Conservation (phyloP, 768 basidiomycete genomes). For the Termitomyces sp. region DNA sequence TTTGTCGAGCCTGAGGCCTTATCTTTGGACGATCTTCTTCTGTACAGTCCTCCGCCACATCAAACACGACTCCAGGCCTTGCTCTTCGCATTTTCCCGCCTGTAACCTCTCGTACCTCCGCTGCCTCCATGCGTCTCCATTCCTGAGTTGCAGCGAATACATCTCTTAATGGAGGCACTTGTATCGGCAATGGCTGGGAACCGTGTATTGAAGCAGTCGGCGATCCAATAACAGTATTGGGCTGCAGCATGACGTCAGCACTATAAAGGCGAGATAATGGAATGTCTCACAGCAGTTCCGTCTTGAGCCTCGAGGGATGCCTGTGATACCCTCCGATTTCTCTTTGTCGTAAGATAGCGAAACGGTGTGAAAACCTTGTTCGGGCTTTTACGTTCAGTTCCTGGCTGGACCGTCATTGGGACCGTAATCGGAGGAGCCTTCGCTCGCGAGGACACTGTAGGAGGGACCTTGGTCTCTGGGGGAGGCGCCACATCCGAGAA, state of each 20-base stretch:
- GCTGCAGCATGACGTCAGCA: constrained; percentile 26
- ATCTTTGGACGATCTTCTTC: constrained; percentile 29
- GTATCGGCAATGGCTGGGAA: constrained; percentile 32
- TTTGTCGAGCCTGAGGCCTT: constrained; percentile 8
- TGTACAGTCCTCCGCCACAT: constrained; percentile 47
- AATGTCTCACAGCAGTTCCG: constrained; percentile 63
- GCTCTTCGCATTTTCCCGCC: constrained; percentile 33
- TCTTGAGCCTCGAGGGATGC: constrained; percentile 75
- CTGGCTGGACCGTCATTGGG: constrained; percentile 24
- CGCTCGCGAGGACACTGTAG: constrained; percentile 9
- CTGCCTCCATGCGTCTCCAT: constrained; percentile 66
- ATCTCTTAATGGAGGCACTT: constrained; percentile 60
- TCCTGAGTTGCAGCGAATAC: constrained; percentile 56
- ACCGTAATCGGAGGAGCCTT: constrained; percentile 15
- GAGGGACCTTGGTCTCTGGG: constrained; percentile 2
- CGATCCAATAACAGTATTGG: constrained; percentile 70
- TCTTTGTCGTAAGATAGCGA: constrained; percentile 50
- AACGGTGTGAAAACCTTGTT: constrained; percentile 56
- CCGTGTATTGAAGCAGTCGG: constrained; percentile 69
- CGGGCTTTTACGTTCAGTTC: constrained; percentile 31
- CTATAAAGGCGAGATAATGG: constrained; percentile 4
- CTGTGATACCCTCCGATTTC: constrained; percentile 63
- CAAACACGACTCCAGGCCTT: constrained; percentile 64
- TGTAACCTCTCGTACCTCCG: constrained; percentile 33
- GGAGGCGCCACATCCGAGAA: background rate